phyloP scores from a whole-genome alignment of 2,329 filamentous ascomycete genomes.

The Fusarium sp. region DNA sequence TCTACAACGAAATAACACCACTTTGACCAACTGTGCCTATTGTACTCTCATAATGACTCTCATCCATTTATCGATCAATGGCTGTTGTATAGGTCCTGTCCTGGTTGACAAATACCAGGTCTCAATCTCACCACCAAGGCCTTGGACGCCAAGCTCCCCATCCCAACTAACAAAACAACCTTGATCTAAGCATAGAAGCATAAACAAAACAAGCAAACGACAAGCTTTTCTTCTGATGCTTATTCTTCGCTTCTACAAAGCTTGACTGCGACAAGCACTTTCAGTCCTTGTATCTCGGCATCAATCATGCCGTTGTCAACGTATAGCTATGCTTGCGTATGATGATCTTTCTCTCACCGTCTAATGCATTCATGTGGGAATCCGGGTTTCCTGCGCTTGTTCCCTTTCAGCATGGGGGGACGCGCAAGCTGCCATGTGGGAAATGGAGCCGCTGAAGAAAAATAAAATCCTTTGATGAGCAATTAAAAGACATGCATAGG shows the following conservation, averaged over 20 bases:
- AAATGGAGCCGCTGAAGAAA: not conserved
- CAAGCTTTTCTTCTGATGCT: slow-evolving; percentile 30
- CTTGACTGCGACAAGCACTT: slow-evolving; percentile 31
- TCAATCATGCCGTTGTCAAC: not conserved
- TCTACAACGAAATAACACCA: too few species aligned
- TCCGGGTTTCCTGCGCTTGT: not conserved
- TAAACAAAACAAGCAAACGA: slow-evolving; percentile 2
- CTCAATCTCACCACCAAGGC: not conserved
- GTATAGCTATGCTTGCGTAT: not conserved
- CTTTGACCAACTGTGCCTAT: too few species aligned
- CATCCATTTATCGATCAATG: not conserved
- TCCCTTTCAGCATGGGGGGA: not conserved
- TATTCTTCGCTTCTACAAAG: slow-evolving; percentile 15
- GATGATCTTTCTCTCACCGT: slow-evolving; percentile 13
- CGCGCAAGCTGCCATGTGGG: not conserved
- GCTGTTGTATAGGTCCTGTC: not conserved
- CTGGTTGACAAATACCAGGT: not conserved
- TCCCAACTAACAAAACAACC: not conserved
- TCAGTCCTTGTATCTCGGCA: slow-evolving; percentile 11
- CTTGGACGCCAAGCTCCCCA: slow-evolving; percentile 13
- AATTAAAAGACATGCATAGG: not conserved
- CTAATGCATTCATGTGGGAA: not conserved
- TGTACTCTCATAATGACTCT: not conserved
- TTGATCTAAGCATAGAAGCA: slow-evolving; percentile 1
- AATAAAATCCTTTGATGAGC: not conserved